Evolutionary conservation across 2,329 filamentous ascomycete genomes (phyloP), one percentile per base, ranked within the genome.

Genomic region (Talaromyces sp.): DNA sequence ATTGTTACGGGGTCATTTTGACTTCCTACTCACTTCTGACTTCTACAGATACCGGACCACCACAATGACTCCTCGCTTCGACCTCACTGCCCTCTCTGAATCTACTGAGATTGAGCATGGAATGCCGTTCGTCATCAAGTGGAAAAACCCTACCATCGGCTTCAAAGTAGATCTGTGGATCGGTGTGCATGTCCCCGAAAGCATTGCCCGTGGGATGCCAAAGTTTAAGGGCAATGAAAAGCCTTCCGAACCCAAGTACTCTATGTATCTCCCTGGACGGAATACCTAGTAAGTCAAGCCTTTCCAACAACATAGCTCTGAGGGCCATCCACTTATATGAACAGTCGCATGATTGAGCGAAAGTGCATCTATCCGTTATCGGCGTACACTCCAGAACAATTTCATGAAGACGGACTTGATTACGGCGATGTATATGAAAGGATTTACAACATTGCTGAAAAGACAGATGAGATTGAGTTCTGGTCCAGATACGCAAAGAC

Each of bases 251-350:
- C 46, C 52, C 7, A 39, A 25, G 5, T 46, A 62, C 39, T 10
- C 43, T 46, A 41, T 62, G 17, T 62, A 61, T 21, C 21, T 62
- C 5, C 61, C 61, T 0, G 53, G 58, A 13, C 31, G 55, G 25
- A 59, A 59, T 31, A 25, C 8, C 15, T 58, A 15, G 56, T 58
- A 40, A 58, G 56, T 21, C 5, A 7, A 28, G 25, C 25, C 25
- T 28, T 28, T 7, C 25, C 4, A 28, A 28, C 25, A 28, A 28
- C 7, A 4, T 28, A 7, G 25, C 25, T 3, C 3, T 28, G 7
- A 46, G 8, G 10, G 6, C 45, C 33, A 13, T 19, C 8, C n/a
- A 33, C 7, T 10, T 48, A 35, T 48, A 28, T 31, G 35, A n/a
- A 4, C 15, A 62, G 61, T 40, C 37, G 41, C 36, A 57, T 46